Percentiles rank a stretch among this genome's conserved stretches.
Evolutionary conservation across 2,329 filamentous ascomycete species (phyloP).

Genomic region (Colletotrichum tropicicola): DNA sequence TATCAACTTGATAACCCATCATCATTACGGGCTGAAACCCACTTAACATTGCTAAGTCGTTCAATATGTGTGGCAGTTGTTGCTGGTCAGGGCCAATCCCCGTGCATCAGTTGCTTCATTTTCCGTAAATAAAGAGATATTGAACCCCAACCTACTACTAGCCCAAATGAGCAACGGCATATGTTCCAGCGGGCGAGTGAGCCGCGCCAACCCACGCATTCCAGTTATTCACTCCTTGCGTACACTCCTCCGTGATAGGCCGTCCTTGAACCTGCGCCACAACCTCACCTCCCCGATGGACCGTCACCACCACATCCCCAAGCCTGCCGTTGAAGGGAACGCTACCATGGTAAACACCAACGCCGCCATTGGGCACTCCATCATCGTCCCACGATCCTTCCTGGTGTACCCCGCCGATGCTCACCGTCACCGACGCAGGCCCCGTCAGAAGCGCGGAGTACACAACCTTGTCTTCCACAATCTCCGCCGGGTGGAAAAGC

Average conservation of each 20-base stretch:
- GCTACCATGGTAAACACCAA: slow-evolving; percentile 43
- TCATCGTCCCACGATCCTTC: slow-evolving; percentile 33
- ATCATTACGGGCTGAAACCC: too few relatives aligned
- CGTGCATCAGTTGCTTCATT: too few relatives aligned
- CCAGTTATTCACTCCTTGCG: slow-evolving; percentile 30
- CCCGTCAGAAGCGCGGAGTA: slow-evolving; percentile 39
- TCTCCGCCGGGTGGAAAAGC: slow-evolving; percentile 31
- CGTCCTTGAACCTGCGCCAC: slow-evolving; percentile 23
- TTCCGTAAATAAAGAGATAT: too few relatives aligned
- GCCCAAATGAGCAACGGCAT: slow-evolving; percentile 12
- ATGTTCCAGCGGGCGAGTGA: not conserved
- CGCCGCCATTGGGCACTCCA: slow-evolving; percentile 34
- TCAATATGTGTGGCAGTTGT: too few relatives aligned
- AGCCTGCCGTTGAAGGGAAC: slow-evolving; percentile 34
- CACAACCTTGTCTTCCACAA: slow-evolving; percentile 33
- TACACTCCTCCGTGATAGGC: slow-evolving; percentile 18
- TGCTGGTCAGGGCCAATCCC: too few relatives aligned
- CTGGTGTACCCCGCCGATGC: slow-evolving; percentile 35
- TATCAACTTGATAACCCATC: too few relatives aligned
- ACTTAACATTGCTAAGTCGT: too few relatives aligned
- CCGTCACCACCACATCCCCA: slow-evolving; percentile 35
- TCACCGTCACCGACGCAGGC: slow-evolving; percentile 36
- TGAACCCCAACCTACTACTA: not conserved
- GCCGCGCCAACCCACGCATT: slow-evolving; percentile 29
- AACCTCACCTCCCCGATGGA: slow-evolving; percentile 6